phyloP scores from a whole-genome alignment of 805 yeast species.

The Myxozyma melibiosi region DNA sequence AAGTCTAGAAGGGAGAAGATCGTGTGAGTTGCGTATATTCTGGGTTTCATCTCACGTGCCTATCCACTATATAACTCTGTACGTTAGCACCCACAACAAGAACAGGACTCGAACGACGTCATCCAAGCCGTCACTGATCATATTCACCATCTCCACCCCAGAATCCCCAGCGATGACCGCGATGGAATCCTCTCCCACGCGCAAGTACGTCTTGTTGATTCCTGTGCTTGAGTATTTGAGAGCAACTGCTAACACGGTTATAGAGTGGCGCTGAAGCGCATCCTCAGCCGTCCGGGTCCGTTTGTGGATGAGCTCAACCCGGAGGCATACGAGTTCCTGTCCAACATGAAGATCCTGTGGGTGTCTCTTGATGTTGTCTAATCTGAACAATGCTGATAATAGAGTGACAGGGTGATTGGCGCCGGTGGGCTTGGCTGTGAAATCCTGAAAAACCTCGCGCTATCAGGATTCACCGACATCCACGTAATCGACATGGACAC shows the following conservation, averaged over 20 bases:
- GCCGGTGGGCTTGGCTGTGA: constrained; percentile 89
- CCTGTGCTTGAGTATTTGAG: too few relatives aligned
- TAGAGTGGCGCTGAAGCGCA: constrained; percentile 31
- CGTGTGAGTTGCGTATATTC: too few relatives aligned
- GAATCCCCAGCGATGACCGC: not conserved
- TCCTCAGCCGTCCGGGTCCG: constrained; percentile 41
- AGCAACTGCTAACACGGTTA: too few relatives aligned
- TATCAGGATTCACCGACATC: constrained; percentile 66
- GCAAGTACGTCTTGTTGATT: not conserved
- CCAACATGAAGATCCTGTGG: constrained; percentile 42
- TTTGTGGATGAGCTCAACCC: constrained; percentile 45
- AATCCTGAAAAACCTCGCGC: constrained; percentile 68
- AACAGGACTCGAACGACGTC: not conserved
- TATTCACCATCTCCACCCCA: not conserved
- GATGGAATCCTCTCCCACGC: not conserved
- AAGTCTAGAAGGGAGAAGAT: constrained; percentile 5
- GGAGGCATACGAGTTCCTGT: constrained; percentile 36
- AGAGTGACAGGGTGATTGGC: constrained; percentile 47
- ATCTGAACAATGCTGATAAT: not conserved
- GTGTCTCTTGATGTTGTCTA: constrained; percentile 21
- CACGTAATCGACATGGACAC: constrained; percentile 83
- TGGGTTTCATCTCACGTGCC: too few relatives aligned
- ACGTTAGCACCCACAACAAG: not conserved
- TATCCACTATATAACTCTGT: too few relatives aligned
- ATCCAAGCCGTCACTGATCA: too few relatives aligned